A percentile compares a stretch with the other conserved stretches of the same genome.
These are phyloP conservation scores for Dryas integrifolia DNA, from an alignment of 331 rosid species.

Conservation along the genomic window DNA sequence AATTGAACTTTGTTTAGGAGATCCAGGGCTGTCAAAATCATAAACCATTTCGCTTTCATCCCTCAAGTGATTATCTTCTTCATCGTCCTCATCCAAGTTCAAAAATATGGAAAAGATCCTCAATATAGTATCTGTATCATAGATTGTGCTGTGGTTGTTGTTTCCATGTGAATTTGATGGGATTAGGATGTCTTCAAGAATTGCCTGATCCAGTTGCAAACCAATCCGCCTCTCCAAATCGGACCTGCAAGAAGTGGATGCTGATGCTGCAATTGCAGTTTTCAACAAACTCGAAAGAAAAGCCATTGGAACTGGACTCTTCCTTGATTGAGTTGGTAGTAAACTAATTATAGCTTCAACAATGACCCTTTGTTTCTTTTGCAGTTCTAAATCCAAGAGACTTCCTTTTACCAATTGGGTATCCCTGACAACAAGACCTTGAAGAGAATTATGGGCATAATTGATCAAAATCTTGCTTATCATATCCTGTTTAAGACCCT, in stretches of 20 bases:
- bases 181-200: constrained; percentile 84
- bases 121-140: constrained; percentile 73
- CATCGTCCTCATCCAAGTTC: constrained; percentile 78
- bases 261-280: constrained; percentile 68
- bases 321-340: constrained; percentile 83
- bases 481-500: constrained; percentile 88
- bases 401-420: constrained; percentile 56
- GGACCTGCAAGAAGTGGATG: constrained; percentile 64
- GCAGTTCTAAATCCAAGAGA: constrained; percentile 59
- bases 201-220: constrained; percentile 90
- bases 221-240: constrained; percentile 90
- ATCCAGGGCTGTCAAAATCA: constrained; percentile 85
- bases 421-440: constrained; percentile 60
- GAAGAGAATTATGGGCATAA: constrained; percentile 80
- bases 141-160: constrained; percentile 59
- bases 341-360: constrained; percentile 76
- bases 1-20: constrained; percentile 91
- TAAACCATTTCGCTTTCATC: constrained; percentile 81
- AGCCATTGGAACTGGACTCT: constrained; percentile 83
- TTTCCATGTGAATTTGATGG: constrained; percentile 63
- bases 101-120: constrained; percentile 81
- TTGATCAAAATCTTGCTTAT: constrained; percentile 83
- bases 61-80: constrained; percentile 53
- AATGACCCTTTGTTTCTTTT: constrained; percentile 75
- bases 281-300: constrained; percentile 85